A percentile compares a stretch with the other conserved stretches of the same genome.
Conservation (phyloP, 192 early-diverging fungal species). For the Coemansia sp. region DNA sequence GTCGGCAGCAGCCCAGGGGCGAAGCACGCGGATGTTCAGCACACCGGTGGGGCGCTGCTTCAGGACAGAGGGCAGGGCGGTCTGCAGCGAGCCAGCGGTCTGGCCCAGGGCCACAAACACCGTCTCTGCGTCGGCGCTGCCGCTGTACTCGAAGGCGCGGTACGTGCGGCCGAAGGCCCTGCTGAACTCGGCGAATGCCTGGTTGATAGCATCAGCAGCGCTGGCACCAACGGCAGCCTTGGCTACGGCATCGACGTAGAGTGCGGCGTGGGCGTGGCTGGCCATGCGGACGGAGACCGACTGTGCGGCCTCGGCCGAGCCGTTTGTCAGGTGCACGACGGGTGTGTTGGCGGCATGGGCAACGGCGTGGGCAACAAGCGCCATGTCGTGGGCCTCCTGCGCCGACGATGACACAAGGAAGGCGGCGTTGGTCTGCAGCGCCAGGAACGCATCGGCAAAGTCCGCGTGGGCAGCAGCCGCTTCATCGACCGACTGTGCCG, state of each 20-base stretch:
- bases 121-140: slow-evolving; percentile 66
- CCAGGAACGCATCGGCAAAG: slow-evolving; percentile 71
- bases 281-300: slow-evolving; percentile 57
- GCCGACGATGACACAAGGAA: slow-evolving; percentile 71
- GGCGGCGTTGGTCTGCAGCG: slow-evolving; percentile 76
- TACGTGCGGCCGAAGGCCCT: slow-evolving; percentile 62
- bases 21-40: slow-evolving; percentile 73
- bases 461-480: slow-evolving; percentile 59
- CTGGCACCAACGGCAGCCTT: neutral
- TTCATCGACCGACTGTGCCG: slow-evolving; percentile 65
- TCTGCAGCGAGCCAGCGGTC: slow-evolving; percentile 52
- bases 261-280: slow-evolving; percentile 52
- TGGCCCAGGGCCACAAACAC: slow-evolving; percentile 80
- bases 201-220: slow-evolving; percentile 12
- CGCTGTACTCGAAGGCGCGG: slow-evolving; percentile 81
- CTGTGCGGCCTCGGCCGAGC: slow-evolving; percentile 60
- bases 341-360: slow-evolving; percentile 62
- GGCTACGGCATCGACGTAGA: slow-evolving; percentile 34
- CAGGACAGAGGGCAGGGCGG: slow-evolving; percentile 54
- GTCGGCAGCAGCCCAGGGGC: slow-evolving; percentile 81
- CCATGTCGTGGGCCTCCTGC: slow-evolving; percentile 89
- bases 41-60: slow-evolving; percentile 61
- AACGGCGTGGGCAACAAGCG: slow-evolving; percentile 81
- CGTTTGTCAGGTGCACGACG: slow-evolving; percentile 82
- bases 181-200: slow-evolving; percentile 49